Conservation (phyloP, 2,329 filamentous ascomycete genomes). For the Metarhizium rileyi region DNA sequence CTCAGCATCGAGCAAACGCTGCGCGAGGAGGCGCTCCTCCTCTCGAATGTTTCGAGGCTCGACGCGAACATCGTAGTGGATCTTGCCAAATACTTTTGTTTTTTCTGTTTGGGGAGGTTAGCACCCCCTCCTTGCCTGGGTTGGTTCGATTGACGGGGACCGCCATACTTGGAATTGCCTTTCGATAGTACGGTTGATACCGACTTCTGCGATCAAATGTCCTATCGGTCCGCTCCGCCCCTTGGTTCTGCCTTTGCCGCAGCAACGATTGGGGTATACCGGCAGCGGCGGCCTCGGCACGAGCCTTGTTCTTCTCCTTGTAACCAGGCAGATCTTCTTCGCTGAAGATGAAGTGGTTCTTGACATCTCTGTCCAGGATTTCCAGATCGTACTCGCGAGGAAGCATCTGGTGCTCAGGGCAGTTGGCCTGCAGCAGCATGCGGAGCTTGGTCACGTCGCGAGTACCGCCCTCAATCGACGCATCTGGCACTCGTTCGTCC, state of each 20-base stretch:
- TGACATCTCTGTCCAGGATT: slow-evolving; percentile 51
- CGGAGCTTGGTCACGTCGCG: slow-evolving; percentile 30
- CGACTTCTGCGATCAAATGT: slow-evolving; percentile 35
- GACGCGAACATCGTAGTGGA: slow-evolving; percentile 68
- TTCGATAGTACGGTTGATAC: slow-evolving; percentile 53
- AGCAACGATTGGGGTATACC: slow-evolving; percentile 50
- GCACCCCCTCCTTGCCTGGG: background rate
- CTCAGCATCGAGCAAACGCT: slow-evolving; percentile 40
- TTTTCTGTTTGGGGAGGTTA: slow-evolving; percentile 52
- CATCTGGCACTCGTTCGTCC: slow-evolving; percentile 43
- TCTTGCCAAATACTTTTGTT: slow-evolving; percentile 62
- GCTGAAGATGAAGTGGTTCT: slow-evolving; percentile 85
- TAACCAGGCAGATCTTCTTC: slow-evolving; percentile 73
- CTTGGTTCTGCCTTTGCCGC: slow-evolving; percentile 25
- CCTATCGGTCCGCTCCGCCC: slow-evolving; percentile 26
- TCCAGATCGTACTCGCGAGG: slow-evolving; percentile 84
- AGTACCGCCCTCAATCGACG: slow-evolving; percentile 32
- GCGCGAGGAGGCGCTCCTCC: slow-evolving; percentile 54
- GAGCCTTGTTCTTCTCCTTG: slow-evolving; percentile 38
- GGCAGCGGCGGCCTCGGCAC: slow-evolving; percentile 45
- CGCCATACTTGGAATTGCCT: slow-evolving; percentile 62
- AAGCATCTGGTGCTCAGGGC: slow-evolving; percentile 60
- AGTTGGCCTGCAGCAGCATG: slow-evolving; percentile 58
- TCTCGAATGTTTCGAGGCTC: slow-evolving; percentile 64
- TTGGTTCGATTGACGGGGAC: background rate